Percentiles rank a stretch among this genome's conserved stretches.
phyloP scores from a whole-genome alignment of 2,329 filamentous ascomycete species.

The Aschersonia sp. region DNA sequence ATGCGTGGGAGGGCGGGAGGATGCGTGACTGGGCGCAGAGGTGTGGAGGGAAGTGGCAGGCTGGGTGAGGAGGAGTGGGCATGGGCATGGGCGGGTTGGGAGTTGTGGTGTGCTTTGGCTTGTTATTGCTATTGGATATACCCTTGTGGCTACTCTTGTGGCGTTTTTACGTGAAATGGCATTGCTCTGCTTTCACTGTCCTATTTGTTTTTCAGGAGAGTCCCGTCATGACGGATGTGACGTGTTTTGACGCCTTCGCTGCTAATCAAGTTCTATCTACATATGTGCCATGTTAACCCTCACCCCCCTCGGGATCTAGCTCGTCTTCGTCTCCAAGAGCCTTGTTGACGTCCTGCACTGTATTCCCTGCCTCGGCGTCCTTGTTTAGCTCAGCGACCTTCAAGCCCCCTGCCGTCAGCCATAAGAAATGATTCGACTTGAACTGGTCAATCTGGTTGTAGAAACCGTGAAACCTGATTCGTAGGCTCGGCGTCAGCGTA shows the following conservation, averaged over 20 bases:
- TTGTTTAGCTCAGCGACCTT: slow-evolving; percentile 34
- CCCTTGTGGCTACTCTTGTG: too few species aligned
- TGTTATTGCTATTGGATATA: too few species aligned
- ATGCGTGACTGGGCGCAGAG: slow-evolving; percentile 19
- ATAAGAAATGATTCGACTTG: slow-evolving; percentile 57
- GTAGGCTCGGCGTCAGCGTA: neutral
- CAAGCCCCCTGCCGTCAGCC: slow-evolving; percentile 57
- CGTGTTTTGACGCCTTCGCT: too few species aligned
- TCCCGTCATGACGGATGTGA: too few species aligned
- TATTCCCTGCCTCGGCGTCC: slow-evolving; percentile 17
- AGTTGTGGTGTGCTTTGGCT: too few species aligned
- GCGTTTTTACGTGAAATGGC: too few species aligned
- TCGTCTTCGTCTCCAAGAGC: slow-evolving; percentile 38
- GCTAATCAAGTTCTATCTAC: too few species aligned
- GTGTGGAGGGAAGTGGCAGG: slow-evolving; percentile 22
- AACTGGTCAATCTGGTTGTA: slow-evolving; percentile 71
- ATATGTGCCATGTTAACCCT: slow-evolving; percentile 17
- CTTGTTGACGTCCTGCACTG: slow-evolving; percentile 28
- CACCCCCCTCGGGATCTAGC: slow-evolving; percentile 31
- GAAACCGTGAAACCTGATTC: slow-evolving; percentile 54
- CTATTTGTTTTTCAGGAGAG: too few species aligned
- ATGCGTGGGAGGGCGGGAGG: slow-evolving; percentile 16
- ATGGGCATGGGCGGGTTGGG: neutral
- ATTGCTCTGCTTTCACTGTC: too few species aligned
- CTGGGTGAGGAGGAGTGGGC: slow-evolving; percentile 8